Evolutionary conservation across 805 yeast species (phyloP), one percentile per base, ranked within the genome.

Genomic region (Kuraishia floccosa): DNA sequence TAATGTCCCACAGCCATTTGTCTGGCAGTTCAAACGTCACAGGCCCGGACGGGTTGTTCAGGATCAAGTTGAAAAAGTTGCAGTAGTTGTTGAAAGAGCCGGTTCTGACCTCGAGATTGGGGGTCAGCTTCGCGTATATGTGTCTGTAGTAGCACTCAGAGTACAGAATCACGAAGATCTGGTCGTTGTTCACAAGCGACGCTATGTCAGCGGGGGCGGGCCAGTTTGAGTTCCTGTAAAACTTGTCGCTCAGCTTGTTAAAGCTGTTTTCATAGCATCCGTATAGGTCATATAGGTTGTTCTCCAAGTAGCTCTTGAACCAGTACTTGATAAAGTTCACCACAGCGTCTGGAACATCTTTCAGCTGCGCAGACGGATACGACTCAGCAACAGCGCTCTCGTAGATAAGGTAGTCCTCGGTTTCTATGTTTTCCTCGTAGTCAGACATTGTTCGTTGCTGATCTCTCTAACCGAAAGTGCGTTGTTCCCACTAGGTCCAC

Each of bases 141-240:
- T 65, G 72, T 39, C 72, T 60, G 49, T 62, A 65, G 50, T 65
- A 65, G 34, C 65, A 58, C 45, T 65, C 72, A 6, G 67, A 58
- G 50, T 65, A 65, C 22, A 66, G 47, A 17, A 60, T 58, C 28
- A 65, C 43, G 42, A 65, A 65, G 20, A 56, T 57, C 39, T 57
- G 63, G 41, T 66, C 71, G 35, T 59, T 44, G 39, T 54, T 48
- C 17, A 65, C 72, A 17, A 65, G 40, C 19, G 65, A 57, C 7
- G 62, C 50, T 22, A 65, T 63, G 22, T 60, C 61, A 27, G 49
- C 44, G 25, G 72, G 70, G 15, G 58, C 56, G 17, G 72, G 72
- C 70, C 72, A 65, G 31, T 46, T 49, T 38, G 60, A 58, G 14
- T 27, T 25, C 30, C 22, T 28, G 47, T 55, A 65, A 43, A 52